Conservation (phyloP, 106 monocot species). For the Chionographis japonica region DNA sequence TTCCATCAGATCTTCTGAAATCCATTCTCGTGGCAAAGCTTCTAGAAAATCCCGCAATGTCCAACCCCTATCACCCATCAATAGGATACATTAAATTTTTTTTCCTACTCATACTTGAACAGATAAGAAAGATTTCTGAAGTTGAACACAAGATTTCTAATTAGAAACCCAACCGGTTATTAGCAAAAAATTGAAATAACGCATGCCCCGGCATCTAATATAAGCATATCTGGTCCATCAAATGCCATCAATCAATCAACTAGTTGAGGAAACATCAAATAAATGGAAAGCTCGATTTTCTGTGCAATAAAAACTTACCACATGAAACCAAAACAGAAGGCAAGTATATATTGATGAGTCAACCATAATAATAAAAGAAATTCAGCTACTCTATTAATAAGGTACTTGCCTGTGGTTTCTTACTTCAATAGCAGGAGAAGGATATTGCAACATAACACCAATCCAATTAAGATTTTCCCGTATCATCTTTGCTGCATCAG, state of each 20-base stretch:
- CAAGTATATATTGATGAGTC: not conserved
- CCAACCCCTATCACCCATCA: constrained; percentile 62
- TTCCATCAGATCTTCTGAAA: constrained; percentile 97
- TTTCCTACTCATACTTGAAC: not conserved
- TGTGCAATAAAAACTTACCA: too few species aligned
- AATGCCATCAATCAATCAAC: too few species aligned
- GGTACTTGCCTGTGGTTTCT: constrained; percentile 87
- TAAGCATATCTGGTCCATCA: too few species aligned
- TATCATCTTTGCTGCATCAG: constrained; percentile 99
- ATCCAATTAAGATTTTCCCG: constrained; percentile 97
- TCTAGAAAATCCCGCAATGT: constrained; percentile 90
- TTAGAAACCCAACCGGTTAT: too few species aligned
- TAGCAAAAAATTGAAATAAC: too few species aligned
- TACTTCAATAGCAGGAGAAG: constrained; percentile 76
- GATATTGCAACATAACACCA: constrained; percentile 77
- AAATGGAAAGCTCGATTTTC: not conserved
- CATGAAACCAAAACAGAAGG: too few species aligned
- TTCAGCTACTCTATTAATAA: too few species aligned
- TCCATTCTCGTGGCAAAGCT: constrained; percentile 94
- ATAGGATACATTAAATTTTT: not conserved
- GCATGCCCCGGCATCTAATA: too few species aligned
- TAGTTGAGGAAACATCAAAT: not conserved
- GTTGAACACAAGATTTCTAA: not conserved
- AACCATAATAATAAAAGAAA: not conserved
- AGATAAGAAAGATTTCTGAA: not conserved